Evolutionary conservation across 2,329 filamentous ascomycete species (phyloP), one percentile per base, ranked within the genome.

Genomic region (Mollisiaceae sp.): DNA sequence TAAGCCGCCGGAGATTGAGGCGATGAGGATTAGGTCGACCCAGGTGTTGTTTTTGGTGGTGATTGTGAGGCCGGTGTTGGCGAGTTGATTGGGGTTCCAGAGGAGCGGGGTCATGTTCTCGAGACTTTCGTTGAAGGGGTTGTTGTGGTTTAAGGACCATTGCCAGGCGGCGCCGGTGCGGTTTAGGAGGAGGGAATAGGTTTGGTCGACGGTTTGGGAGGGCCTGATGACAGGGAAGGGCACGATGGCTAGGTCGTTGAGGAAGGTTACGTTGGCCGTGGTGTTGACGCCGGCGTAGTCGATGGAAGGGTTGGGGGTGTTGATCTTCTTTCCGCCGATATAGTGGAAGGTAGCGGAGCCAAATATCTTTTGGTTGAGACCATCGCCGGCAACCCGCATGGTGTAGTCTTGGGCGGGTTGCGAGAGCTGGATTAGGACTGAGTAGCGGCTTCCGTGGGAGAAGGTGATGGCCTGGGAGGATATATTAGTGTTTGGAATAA

Each of bases 371-470:
- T 74, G 72, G 20, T 68, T 70, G 20, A 67, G 59, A 8, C 71
- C 69, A 35, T 15, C n/a, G 22, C 58, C 39, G 1, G 69, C 67
- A 8, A 74, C 65, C 0, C 72, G 70, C 38, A 82, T 78, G 0
- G 75, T 78, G 70, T 82, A 82, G 57, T 78, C 71, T 11, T 72
- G 75, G 56, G 61, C 72, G 59, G 59, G 59, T 54, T 80, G 76
- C 69, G 80, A 75, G 3, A 81, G 76, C 63, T 79, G 78, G n/a
- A 82, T 71, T 59, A 82, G 73, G 15, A 76, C 77, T 0, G 79
- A 77, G 56, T 78, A 77, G 9, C 80, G 77, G 59, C 80, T 76
- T 12, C 81, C 80, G 27, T 67, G 62, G 15, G 65, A 63, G 39
- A 68, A 63, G n/a, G 59, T 56, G 14, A 70, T 66, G 12, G 66